Evolutionary conservation across 2,329 filamentous ascomycete genomes (phyloP).

Genomic region (Purpureocillium lavendulum): DNA sequence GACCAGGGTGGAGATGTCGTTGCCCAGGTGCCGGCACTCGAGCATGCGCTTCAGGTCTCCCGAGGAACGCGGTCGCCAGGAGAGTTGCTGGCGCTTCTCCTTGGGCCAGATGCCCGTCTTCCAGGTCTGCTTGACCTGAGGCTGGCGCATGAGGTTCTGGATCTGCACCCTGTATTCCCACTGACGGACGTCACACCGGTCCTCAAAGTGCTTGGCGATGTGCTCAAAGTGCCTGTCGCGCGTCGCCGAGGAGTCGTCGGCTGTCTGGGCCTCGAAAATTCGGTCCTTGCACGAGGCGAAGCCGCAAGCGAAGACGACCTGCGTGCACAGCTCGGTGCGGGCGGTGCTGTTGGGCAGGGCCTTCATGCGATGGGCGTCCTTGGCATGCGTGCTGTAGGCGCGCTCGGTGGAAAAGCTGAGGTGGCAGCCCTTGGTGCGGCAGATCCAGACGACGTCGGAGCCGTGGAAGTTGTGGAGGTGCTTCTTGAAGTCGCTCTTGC

Average conservation of each 20-base stretch:
- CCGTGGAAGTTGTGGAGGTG: constrained; percentile 39
- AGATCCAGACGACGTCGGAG: constrained; percentile 32
- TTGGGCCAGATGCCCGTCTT: constrained; percentile 38
- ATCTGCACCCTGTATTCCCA: constrained; percentile 36
- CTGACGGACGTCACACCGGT: constrained; percentile 30
- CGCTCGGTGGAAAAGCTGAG: constrained; percentile 36
- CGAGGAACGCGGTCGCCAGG: constrained; percentile 32
- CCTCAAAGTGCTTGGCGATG: constrained; percentile 37
- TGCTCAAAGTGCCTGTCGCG: constrained; percentile 38
- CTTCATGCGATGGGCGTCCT: constrained; percentile 32
- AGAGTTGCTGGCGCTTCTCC: constrained; percentile 29
- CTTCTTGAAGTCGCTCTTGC: constrained; percentile 40
- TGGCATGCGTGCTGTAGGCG: constrained; percentile 35
- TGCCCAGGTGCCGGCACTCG: constrained; percentile 32
- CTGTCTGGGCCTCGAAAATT: constrained; percentile 29
- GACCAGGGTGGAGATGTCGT: constrained; percentile 31
- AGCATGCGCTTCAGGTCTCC: constrained; percentile 35
- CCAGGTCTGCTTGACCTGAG: constrained; percentile 33
- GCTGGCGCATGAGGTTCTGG: constrained; percentile 35
- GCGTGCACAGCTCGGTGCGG: constrained; percentile 31
- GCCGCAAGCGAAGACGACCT: constrained; percentile 35
- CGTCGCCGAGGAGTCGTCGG: constrained; percentile 24
- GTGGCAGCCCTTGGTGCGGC: constrained; percentile 30
- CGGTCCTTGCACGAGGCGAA: constrained; percentile 33
- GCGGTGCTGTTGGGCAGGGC: constrained; percentile 31